phyloP scores from a whole-genome alignment of 768 basidiomycete genomes.

The Mrakia blollopis region DNA sequence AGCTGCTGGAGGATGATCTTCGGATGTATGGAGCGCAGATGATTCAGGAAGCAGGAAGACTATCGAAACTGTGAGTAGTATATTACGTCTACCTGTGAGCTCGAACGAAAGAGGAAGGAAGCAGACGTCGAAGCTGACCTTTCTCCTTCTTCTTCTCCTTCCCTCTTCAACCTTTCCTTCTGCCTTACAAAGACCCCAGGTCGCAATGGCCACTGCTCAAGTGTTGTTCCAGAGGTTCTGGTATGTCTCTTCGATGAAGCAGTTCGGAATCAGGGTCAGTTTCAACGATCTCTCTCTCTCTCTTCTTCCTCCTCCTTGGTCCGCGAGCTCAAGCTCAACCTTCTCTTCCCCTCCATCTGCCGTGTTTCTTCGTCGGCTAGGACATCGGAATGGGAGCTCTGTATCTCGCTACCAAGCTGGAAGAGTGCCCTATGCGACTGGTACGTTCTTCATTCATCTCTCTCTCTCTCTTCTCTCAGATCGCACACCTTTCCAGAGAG shows the following conservation, averaged over 20 bases:
- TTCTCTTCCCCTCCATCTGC: background rate
- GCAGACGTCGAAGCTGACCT: conserved; percentile 5
- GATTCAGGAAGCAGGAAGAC: conserved; percentile 87
- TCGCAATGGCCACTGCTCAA: conserved; percentile 93
- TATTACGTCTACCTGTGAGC: background rate
- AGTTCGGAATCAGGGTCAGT: conserved; percentile 85
- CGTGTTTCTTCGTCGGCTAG: conserved; percentile 45
- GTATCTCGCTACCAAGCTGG: conserved; percentile 78
- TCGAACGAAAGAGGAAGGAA: background rate
- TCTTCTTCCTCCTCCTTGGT: background rate
- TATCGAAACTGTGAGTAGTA: conserved; percentile 72
- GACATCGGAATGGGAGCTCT: conserved; percentile 85
- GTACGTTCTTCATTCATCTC: conserved; percentile 8
- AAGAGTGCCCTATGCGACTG: conserved; percentile 85
- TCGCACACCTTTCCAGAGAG: background rate
- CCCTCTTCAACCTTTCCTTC: background rate
- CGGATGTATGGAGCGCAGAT: conserved; percentile 87
- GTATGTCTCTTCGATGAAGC: conserved; percentile 90
- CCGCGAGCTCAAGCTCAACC: background rate
- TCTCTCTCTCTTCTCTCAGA: background rate
- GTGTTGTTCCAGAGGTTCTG: conserved; percentile 95
- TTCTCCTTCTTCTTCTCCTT: background rate
- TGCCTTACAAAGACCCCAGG: conserved; percentile 62
- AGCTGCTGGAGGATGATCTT: conserved; percentile 77
- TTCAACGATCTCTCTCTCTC: conserved; percentile 25